Evolutionary conservation across 768 basidiomycete genomes (phyloP).

Genomic region (Baorangia bicolor): DNA sequence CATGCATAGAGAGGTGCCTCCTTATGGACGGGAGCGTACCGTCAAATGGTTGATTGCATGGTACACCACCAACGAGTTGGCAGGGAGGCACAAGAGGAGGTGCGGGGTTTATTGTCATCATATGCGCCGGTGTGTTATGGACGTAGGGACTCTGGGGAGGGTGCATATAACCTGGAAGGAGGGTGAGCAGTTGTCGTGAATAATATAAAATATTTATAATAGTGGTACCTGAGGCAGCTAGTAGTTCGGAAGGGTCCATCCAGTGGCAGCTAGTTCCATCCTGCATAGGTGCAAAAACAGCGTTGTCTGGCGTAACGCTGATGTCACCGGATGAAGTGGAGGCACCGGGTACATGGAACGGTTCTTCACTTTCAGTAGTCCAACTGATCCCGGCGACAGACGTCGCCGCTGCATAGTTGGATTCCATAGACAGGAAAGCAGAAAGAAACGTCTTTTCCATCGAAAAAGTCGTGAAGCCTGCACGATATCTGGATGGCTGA

Average conservation of each 20-base stretch:
- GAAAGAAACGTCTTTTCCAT: neutral
- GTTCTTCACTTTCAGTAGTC: neutral
- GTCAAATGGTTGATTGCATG: constrained; percentile 1
- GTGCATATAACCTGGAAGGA: neutral
- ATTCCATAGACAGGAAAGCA: neutral
- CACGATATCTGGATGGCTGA: neutral
- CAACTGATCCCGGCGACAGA: neutral
- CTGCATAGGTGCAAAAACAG: neutral
- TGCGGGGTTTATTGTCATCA: neutral
- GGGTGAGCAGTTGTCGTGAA: neutral
- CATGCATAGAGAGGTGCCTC: constrained; percentile 4
- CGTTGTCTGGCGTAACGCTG: neutral
- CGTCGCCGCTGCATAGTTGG: neutral
- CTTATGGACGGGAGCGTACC: neutral
- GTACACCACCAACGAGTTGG: neutral
- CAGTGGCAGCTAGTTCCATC: neutral
- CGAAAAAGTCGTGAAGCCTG: neutral
- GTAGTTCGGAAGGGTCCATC: neutral
- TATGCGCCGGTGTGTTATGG: neutral
- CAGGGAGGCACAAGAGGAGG: neutral
- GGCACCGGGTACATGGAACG: neutral
- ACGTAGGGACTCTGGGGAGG: too few relatives aligned
- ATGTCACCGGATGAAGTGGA: neutral
- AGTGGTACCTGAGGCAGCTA: neutral
- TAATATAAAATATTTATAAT: neutral